Evolutionary conservation across 2,329 filamentous ascomycete genomes (phyloP), one percentile per base, ranked within the genome.

Genomic region (Penicillium sp.): DNA sequence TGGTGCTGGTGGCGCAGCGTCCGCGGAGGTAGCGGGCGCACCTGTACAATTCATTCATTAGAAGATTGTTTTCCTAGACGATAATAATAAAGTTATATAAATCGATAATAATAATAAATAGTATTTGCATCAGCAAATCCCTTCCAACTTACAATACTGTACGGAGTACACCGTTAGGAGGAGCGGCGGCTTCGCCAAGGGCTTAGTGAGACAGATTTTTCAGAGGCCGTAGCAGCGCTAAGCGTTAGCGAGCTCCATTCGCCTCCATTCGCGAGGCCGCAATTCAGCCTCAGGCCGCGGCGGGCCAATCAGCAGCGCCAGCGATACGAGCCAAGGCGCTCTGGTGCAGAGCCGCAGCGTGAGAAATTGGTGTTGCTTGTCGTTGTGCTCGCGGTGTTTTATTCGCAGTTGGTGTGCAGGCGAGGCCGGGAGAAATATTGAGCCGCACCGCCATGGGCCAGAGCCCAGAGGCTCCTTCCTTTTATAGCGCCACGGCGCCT

Each of bases 201-300:
- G 1, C 20, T 30, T 45, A 18, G 18, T 43, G 38, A 45, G 40
- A 18, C 49, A 46, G 20, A 20, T 35, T 53, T 53, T 26, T 28
- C 38, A 45, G 26, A 14, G 5, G 21, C 16, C 28, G 24, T 33
- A n/a, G 30, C 33, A 23, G 35, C 18, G 30, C 26, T 24, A 28
- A 35, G 20, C 8, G 3, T 51, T 23, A 51, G 35, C 9, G 26
- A 45, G 40, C 49, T 7, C 7, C 5, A 21, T n/a, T 43, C 26
- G n/a, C 16, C 21, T n/a, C 55, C 55, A 57, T 20, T 42, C 20
- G 21, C 2, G 3, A 11, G 21, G 26, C 55, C 43, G 4, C 26
- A 53, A 52, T 53, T 52, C 49, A 57, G 55, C 55, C 55, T 47
- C 55, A 48, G 11, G 4, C 20, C 55, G 23, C 6, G 18, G 4